Conservation (phyloP, 78 protist species). For the Dictyostelium intermedium region DNA sequence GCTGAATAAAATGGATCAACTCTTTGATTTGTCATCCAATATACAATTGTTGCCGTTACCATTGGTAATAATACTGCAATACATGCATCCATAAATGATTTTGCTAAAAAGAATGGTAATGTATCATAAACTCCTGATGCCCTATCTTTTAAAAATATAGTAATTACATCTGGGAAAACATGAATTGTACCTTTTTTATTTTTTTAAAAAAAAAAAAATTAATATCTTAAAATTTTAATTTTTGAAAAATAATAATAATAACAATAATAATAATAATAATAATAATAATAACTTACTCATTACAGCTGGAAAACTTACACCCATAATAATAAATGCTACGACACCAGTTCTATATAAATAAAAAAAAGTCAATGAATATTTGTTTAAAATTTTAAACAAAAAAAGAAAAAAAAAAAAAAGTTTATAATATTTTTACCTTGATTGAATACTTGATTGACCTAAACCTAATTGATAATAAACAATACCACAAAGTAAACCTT, state of each 20-base stretch:
- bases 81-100: slow-evolving; percentile 41
- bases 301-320: slow-evolving; percentile 30
- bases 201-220: background rate
- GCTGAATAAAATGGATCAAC: slow-evolving; percentile 60
- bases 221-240: background rate
- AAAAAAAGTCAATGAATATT: background rate
- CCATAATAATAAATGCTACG: slow-evolving; percentile 60
- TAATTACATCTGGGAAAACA: slow-evolving; percentile 31
- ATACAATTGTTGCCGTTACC: slow-evolving; percentile 39
- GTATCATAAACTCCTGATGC: slow-evolving; percentile 67
- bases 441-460: slow-evolving; percentile 70
- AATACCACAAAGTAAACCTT: slow-evolving; percentile 69
- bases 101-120: slow-evolving; percentile 77
- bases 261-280: background rate
- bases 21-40: slow-evolving; percentile 71
- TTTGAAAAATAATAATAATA: background rate
- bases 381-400: background rate
- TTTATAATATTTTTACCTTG: background rate
- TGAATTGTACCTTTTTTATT: background rate
- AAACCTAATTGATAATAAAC: slow-evolving; percentile 68
- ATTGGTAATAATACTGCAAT: slow-evolving; percentile 8
- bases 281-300: background rate
- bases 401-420: background rate
- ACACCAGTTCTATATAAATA: slow-evolving; percentile 47
- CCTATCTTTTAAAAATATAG: slow-evolving; percentile 48